Evolutionary conservation across 495 filamentous ascomycete genomes (phyloP).

Genomic region (Zalerion maritima): DNA sequence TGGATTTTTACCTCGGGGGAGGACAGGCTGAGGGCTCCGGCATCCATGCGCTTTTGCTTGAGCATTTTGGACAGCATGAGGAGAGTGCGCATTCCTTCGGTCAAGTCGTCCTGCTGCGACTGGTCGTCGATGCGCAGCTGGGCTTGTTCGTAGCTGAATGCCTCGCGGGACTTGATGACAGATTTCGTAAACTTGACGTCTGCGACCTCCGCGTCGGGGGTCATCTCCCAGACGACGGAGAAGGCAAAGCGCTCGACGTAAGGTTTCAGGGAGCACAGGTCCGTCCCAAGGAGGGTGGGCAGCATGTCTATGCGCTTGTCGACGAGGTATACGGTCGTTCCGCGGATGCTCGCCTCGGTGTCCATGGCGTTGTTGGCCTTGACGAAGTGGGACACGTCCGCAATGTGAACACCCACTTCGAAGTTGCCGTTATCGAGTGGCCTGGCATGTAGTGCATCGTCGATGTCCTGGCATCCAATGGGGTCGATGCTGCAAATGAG

Average conservation of each 20-base stretch:
- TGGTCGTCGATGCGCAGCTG: slow-evolving; percentile 83
- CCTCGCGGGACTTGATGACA: slow-evolving; percentile 93
- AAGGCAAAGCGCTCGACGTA: slow-evolving; percentile 97
- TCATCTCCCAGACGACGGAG: slow-evolving; percentile 88
- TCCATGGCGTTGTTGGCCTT: slow-evolving; percentile 97
- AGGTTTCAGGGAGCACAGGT: slow-evolving; percentile 91
- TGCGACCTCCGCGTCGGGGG: slow-evolving; percentile 69
- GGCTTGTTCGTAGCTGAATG: slow-evolving; percentile 94
- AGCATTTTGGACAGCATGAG: slow-evolving; percentile 85
- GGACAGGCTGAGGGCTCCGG: slow-evolving; percentile 85
- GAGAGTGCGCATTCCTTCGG: slow-evolving; percentile 75
- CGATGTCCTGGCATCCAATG: slow-evolving; percentile 91
- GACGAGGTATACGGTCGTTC: slow-evolving; percentile 93
- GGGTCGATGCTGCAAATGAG: slow-evolving; percentile 96
- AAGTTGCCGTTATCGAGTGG: slow-evolving; percentile 82
- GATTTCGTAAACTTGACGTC: slow-evolving; percentile 82
- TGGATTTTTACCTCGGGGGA: slow-evolving; percentile 92
- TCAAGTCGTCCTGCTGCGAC: slow-evolving; percentile 75
- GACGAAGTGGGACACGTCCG: slow-evolving; percentile 96
- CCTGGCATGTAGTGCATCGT: slow-evolving; percentile 86
- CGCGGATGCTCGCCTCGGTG: slow-evolving; percentile 76
- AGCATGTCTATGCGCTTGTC: slow-evolving; percentile 99
- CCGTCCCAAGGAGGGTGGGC: slow-evolving; percentile 86
- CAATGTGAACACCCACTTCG: slow-evolving; percentile 97
- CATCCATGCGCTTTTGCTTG: slow-evolving; percentile 89